Base-by-base conservation (phyloP, 139 green algal genomes). In the Chloropicon primus region DNA sequence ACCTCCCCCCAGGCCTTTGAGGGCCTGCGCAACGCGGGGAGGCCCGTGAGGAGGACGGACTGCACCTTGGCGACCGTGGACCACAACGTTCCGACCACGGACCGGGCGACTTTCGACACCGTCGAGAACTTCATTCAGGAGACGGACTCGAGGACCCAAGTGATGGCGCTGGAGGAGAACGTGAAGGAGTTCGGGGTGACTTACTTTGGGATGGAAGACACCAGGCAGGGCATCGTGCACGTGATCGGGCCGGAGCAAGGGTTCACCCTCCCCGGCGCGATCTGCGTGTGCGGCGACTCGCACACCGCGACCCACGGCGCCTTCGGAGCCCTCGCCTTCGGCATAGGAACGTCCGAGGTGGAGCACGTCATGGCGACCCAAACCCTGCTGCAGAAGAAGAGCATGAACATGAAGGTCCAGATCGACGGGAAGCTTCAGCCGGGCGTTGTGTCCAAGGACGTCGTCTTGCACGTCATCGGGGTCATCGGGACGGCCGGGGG, bases 271-370 rank as follows among this genome's bases (percentile, higher is more conserved):
- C 81, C 81, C 21, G 81, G 81, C 23, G 76, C 74, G 1, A 85
- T 76, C 10, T 74, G 75, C 0, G 81, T 85, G 53, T 85, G 81
- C 72, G 81, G 81, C 10, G 81, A 85, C 71, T 77, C 28, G 1
- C 81, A 85, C 71, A 85, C 81, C n/a, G 71, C 81, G n/a, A 85
- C 81, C n/a, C 81, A 85, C 71, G 81, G 81, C 21, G 81, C 81
- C 24, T 85, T 85, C 54, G 81, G 81, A 25, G 81, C 81, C 0
- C 53, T 85, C 1, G 81, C 81, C 27, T 82, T 82, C 72, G 81
- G 81, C 5, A 85, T 85, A 29, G 81, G 81, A 24, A 85, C 81
- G 5, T 79, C 71, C 2, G 81, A 85, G 54, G 81, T 76, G n/a
- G 81, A 85, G 71, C 77, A 82, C 53, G 81, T 85, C 27, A 29